A percentile compares a stretch with the other conserved stretches of the same genome.
Conservation (phyloP, 2,329 filamentous ascomycete genomes). For the Pseudopithomyces maydicus region DNA sequence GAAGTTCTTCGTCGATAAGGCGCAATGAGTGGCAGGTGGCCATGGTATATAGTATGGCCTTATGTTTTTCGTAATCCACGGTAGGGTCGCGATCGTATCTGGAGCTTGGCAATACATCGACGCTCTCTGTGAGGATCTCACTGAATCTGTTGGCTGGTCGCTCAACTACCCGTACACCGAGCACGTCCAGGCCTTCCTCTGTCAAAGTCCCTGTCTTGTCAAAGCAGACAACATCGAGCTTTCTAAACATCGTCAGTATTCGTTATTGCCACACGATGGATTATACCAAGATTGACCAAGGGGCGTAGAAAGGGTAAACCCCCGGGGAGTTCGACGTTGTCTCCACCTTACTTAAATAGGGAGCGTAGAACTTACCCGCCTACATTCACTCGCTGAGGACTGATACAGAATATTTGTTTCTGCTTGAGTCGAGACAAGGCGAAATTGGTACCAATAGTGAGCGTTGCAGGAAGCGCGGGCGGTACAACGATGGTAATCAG, state of each 20-base stretch:
- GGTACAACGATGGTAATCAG: slow-evolving; percentile 97
- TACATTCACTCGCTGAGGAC: slow-evolving; percentile 94
- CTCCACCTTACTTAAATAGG: too few species aligned
- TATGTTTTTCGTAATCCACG: slow-evolving; percentile 64
- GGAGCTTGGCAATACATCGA: slow-evolving; percentile 61
- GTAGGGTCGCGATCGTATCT: slow-evolving; percentile 64
- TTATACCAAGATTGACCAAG: background rate
- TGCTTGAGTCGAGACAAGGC: slow-evolving; percentile 83
- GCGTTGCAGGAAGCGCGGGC: slow-evolving; percentile 88
- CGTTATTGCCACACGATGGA: background rate
- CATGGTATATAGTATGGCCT: slow-evolving; percentile 88
- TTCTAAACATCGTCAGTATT: slow-evolving; percentile 44
- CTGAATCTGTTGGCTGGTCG: slow-evolving; percentile 69
- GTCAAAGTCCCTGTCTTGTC: slow-evolving; percentile 99
- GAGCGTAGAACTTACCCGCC: slow-evolving; percentile 60
- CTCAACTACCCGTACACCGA: slow-evolving; percentile 82
- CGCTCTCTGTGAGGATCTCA: slow-evolving; percentile 72
- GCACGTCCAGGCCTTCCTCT: slow-evolving; percentile 91
- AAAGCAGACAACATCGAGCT: slow-evolving; percentile 94
- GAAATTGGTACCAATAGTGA: slow-evolving; percentile 97
- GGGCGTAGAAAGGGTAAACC: too few species aligned
- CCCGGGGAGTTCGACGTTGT: too few species aligned
- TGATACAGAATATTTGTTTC: slow-evolving; percentile 96
- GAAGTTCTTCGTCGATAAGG: slow-evolving; percentile 82
- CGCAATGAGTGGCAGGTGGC: slow-evolving; percentile 94